Evolutionary conservation across 2,329 filamentous ascomycete genomes (phyloP), one percentile per base, ranked within the genome.

Genomic region (Talaromyces sp.): DNA sequence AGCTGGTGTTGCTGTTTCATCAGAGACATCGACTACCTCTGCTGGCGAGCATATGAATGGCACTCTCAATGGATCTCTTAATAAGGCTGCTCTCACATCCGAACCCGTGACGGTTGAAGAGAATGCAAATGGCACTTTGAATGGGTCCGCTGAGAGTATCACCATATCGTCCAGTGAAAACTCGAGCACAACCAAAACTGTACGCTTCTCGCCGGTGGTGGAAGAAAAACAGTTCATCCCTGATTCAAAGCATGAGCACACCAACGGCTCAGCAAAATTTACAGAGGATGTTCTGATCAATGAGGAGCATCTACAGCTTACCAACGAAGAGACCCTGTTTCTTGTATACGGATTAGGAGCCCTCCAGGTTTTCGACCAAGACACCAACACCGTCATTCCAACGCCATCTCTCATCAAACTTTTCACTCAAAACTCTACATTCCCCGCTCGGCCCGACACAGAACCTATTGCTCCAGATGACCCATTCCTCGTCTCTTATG

Each of bases 241-340:
- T 50, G 75, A 69, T 39, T 69, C 72, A 37, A 47, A 67, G 62
- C 14, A 57, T 7, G 33, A 1, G n/a, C 66, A 66, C 41, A 27
- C 62, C 37, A 63, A 69, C 27, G 52, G 54, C 11, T 69, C 27
- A 65, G 5, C 68, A 71, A n/a, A 54, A 66, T 24, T 62, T 4
- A 16, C 68, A 8, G 71, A 78, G 41, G 65, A 69, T 22, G 66
- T 66, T 0, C 57, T 80, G 16, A 67, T 81, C 64, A 80, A 87
- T 80, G 78, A 90, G 79, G 95, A 99, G 73, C 93, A 97, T 73
- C 87, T 97, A n/a, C 95, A 98, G 74, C 83, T 99, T 9, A 93
- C 90, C 2, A 85, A 90, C 0, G 93, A 97, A 76, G 95, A 99
- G 78, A 89, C 93, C 0, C 96, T 98, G 78, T 99, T 97, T 75